Evolutionary conservation across 2,329 filamentous ascomycete species (phyloP), one percentile per base, ranked within the genome.

Genomic region (Arthrobotrys musiformis): DNA sequence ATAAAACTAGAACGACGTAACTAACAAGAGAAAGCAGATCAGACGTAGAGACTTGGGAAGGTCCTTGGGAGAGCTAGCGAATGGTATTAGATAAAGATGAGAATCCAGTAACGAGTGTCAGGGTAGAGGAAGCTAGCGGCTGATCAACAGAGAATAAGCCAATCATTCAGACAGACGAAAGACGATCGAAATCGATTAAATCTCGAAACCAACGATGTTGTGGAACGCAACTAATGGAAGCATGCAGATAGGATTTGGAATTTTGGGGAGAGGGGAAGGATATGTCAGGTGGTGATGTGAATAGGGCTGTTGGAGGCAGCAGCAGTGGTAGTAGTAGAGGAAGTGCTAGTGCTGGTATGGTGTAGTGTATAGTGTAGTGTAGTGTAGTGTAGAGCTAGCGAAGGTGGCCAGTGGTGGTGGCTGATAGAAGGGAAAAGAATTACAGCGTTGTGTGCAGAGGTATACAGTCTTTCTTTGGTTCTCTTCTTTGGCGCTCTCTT

Each of bases 121-220:
- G 66, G 64, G 64, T 76, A 58, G 61, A 70, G 56, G 58, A 56
- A 69, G 52, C 72, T 70, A 76, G 66, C 64, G 72, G 64, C 64
- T 70, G 72, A 76, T 76, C 72, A 76, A 50, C 64, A 48, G 68
- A 66, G 72, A 70, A 76, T 70, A 76, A 76, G 72, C 72, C 72
- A 76, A 76, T 76, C 64, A 76, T 70, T 66, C 72, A 64, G 28
- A 70, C 56, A 15, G 37, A 58, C 48, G 15, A 24, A 37, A 69
- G 48, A 58, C 56, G 64, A 76, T 76, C 64, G 58, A 76, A 64
- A 70, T n/a, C n/a, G n/a, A n/a, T n/a, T n/a, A n/a, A n/a, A n/a
- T 63, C 40, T 75, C 46, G 37, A 40, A 37, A 26, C 46, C 54
- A 68, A 63, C 54, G 60, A 63, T 56, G 62, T 30, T 67, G 35